A percentile compares a stretch with the other conserved stretches of the same genome.
These are phyloP conservation scores for Backusella morwellensis DNA, from an alignment of 192 early-diverging fungal genomes.

Conservation along the genomic window DNA sequence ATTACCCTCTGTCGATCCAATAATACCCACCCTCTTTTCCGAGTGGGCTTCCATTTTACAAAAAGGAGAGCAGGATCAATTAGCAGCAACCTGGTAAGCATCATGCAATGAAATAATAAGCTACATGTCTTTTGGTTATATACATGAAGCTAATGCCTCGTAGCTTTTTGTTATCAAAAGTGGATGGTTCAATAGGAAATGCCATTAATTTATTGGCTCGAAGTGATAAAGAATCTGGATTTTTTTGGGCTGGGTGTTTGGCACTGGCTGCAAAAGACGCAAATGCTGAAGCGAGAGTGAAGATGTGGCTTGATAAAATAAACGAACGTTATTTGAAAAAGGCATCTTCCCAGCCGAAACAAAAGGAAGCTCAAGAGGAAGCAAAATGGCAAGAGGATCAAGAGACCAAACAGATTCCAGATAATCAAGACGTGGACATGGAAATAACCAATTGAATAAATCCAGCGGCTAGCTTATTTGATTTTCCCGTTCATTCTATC, in stretches of 20 bases:
- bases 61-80: constrained; percentile 19
- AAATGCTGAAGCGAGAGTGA: not conserved
- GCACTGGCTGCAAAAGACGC: not conserved
- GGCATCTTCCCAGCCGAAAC: not conserved
- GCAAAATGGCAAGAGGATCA: not conserved
- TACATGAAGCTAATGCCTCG: not conserved
- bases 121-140: not conserved
- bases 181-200: constrained; percentile 1
- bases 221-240: constrained; percentile 1
- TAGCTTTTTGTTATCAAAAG: constrained; percentile 10
- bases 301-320: constrained; percentile 1
- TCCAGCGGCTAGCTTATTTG: not conserved
- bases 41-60: constrained; percentile 32
- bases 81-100: constrained; percentile 32
- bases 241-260: constrained; percentile 14
- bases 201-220: constrained; percentile 9
- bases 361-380: not conserved
- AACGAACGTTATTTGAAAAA: not conserved
- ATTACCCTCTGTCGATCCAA: constrained; percentile 23
- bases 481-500: not conserved
- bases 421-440: not conserved
- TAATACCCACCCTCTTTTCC: constrained; percentile 20
- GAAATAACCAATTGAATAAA: not conserved
- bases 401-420: not conserved
- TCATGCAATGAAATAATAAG: not conserved